These are phyloP conservation scores for Pyricularia pennisetigena DNA, from an alignment of 2,329 filamentous ascomycete species.

Conservation along the genomic window DNA sequence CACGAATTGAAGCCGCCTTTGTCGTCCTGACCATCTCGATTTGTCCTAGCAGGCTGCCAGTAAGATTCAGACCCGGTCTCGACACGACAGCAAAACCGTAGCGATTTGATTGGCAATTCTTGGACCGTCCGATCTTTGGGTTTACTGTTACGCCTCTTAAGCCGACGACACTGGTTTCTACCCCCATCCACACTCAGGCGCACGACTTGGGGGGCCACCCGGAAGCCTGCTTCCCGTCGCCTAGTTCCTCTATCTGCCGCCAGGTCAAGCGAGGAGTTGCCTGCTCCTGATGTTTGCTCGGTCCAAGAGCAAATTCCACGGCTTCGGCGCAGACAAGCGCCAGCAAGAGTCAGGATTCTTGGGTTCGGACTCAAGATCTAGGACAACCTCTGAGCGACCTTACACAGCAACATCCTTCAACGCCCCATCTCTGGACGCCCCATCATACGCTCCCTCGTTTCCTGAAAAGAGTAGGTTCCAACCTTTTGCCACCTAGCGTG, in stretches of 20 bases:
- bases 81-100: background rate
- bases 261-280: background rate
- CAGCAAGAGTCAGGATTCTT: conserved; percentile 23
- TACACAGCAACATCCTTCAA: background rate
- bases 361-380: conserved; percentile 10
- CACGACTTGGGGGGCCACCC: background rate
- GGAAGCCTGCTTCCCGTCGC: background rate
- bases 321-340: conserved; percentile 27
- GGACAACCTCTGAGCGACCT: background rate
- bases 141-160: background rate
- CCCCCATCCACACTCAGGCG: background rate
- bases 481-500: no score
- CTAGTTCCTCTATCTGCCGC: background rate
- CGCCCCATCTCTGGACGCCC: background rate
- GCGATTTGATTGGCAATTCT: background rate
- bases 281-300: conserved; percentile 33
- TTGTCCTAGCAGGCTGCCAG: background rate
- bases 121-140: background rate
- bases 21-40: background rate
- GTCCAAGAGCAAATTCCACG: conserved; percentile 28
- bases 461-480: conserved; percentile 23
- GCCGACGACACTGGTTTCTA: background rate
- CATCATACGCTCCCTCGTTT: conserved; percentile 13
- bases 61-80: background rate
- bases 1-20: background rate